These are phyloP conservation scores for Populus nigra DNA, from an alignment of 345 rosid genomes.

Conservation along the genomic window DNA sequence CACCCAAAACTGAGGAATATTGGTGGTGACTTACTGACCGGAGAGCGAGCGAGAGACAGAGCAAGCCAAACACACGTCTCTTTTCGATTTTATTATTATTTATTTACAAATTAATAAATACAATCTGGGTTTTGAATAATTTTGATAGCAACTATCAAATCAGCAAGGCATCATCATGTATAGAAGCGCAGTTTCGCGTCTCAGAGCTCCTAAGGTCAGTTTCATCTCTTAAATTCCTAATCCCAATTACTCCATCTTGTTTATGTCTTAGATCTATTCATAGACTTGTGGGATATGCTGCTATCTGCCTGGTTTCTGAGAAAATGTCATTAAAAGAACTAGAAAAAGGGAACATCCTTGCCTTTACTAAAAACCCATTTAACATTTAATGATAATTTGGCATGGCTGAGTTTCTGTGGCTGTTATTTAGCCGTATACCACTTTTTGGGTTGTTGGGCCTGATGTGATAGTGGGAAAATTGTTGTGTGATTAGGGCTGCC, in stretches of 20 bases:
- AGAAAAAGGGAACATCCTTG: background rate
- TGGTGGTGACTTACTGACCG: too few species aligned
- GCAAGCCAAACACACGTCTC: too few species aligned
- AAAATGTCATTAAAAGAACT: background rate
- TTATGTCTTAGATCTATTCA: background rate
- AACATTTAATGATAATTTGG: background rate
- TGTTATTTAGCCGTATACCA: background rate
- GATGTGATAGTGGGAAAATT: background rate
- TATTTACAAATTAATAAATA: too few species aligned
- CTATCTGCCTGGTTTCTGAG: background rate
- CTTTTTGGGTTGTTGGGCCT: background rate
- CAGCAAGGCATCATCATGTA: constrained; percentile 15
- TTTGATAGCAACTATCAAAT: background rate
- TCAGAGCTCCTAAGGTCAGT: constrained; percentile 28
- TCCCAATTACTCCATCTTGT: background rate
- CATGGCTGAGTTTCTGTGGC: background rate
- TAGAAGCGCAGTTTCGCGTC: constrained; percentile 27
- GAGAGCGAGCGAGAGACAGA: too few species aligned
- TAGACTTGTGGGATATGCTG: background rate
- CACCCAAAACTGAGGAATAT: too few species aligned
- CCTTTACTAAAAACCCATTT: background rate
- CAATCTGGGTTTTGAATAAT: background rate
- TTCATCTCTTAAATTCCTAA: background rate
- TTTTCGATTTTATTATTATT: too few species aligned
- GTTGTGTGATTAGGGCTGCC: constrained; percentile 39